Evolutionary conservation across 208 protist genomes (phyloP).

Genomic region (Angomonas ambiguus): DNA sequence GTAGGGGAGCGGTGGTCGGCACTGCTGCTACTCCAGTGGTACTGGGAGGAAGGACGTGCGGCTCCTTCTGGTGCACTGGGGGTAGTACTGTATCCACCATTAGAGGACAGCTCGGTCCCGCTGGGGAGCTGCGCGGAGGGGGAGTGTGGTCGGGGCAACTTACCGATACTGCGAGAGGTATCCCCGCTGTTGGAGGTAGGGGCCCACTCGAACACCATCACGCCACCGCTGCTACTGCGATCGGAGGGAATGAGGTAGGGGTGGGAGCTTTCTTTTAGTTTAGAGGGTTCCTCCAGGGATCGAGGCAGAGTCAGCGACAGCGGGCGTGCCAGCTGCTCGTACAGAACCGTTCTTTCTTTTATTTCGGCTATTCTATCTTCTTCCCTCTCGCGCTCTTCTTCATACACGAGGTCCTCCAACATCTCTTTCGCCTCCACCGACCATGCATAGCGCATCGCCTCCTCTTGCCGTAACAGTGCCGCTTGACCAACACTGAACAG

Average conservation of each 20-base stretch:
- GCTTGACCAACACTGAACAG: constrained; percentile 14
- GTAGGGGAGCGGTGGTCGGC: constrained; percentile 2
- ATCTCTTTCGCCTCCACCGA: background rate
- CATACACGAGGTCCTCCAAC: constrained; percentile 10
- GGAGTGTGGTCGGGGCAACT: background rate
- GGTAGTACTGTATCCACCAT: background rate
- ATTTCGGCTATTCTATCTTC: constrained; percentile 7
- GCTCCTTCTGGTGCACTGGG: background rate
- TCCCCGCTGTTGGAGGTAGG: constrained; percentile 27
- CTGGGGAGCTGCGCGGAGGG: constrained; percentile 5
- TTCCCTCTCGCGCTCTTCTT: constrained; percentile 10
- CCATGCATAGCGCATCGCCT: background rate
- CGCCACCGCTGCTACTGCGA: background rate
- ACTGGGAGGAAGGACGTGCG: background rate
- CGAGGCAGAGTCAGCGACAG: background rate
- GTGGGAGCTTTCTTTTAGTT: too few species aligned
- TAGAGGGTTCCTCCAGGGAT: too few species aligned
- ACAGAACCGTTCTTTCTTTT: constrained; percentile 10
- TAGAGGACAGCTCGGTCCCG: constrained; percentile 3
- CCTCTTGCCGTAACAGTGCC: constrained; percentile 10
- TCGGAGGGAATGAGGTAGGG: background rate
- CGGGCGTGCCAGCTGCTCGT: constrained; percentile 8
- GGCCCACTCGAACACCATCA: constrained; percentile 57
- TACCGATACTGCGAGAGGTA: background rate
- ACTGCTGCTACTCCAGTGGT: background rate